A percentile compares a stretch with the other conserved stretches of the same genome.
Conservation (phyloP, 2,329 filamentous ascomycete genomes). For the Nemania sp. region DNA sequence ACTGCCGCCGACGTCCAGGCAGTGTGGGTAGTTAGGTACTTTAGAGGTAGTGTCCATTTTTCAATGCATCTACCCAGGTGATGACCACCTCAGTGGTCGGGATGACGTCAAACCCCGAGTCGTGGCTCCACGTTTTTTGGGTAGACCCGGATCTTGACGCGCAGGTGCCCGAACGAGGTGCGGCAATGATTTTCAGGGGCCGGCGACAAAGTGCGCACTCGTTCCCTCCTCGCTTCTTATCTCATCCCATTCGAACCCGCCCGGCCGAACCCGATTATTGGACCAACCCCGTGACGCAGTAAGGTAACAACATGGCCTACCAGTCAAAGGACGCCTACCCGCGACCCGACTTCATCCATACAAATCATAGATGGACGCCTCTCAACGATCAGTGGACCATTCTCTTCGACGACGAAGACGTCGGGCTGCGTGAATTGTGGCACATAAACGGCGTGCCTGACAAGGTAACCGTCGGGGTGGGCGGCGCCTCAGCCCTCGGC, state of each 20-base stretch:
- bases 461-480: conserved; percentile 44
- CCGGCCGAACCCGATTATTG: background rate
- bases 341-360: conserved; percentile 66
- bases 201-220: background rate
- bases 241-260: background rate
- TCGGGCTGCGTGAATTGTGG: conserved; percentile 59
- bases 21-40: too few relatives aligned
- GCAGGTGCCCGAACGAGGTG: conserved; percentile 6
- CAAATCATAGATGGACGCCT: conserved; percentile 59
- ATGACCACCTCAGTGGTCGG: conserved; percentile 29
- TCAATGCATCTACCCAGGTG: conserved; percentile 26
- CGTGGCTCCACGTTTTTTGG: conserved; percentile 8
- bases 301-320: conserved; percentile 35
- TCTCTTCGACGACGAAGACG: conserved; percentile 67
- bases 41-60: conserved; percentile 33
- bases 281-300: background rate
- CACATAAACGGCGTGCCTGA: conserved; percentile 55
- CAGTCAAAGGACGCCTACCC: conserved; percentile 53
- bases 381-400: conserved; percentile 69
- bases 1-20: too few relatives aligned
- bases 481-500: conserved; percentile 23
- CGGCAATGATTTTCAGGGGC: conserved; percentile 27
- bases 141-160: conserved; percentile 8
- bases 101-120: conserved; percentile 38
- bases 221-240: conserved; percentile 9